Conservation (phyloP, 192 early-diverging fungal species). For the Coemansia sp. region DNA sequence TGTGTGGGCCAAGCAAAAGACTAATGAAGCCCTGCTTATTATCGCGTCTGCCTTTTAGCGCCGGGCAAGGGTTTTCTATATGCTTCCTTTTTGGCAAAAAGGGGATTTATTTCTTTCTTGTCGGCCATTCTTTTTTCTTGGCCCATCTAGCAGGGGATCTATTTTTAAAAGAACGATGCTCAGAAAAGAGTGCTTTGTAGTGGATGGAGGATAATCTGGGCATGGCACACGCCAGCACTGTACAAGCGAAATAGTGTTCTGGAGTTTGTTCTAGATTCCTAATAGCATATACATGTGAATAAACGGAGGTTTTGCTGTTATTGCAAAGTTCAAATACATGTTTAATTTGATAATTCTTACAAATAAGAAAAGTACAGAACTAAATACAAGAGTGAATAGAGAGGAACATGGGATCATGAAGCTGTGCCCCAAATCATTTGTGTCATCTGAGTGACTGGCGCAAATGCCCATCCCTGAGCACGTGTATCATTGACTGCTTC, state of each 20-base stretch:
- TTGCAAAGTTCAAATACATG: neutral
- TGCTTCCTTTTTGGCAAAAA: neutral
- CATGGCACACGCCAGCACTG: too few relatives aligned
- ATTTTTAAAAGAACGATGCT: too few relatives aligned
- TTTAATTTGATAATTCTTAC: neutral
- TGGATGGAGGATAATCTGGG: too few relatives aligned
- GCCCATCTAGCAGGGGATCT: neutral
- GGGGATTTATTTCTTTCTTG: neutral
- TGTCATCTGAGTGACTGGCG: neutral
- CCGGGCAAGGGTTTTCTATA: too few relatives aligned
- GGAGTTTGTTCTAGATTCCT: too few relatives aligned
- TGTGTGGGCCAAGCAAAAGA: neutral
- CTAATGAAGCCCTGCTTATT: neutral
- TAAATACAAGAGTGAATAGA: neutral
- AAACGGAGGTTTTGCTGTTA: too few relatives aligned
- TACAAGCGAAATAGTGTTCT: too few relatives aligned
- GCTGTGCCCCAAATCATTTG: neutral
- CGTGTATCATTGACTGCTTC: neutral
- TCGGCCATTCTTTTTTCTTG: neutral
- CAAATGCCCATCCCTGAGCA: neutral
- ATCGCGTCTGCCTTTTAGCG: neutral
- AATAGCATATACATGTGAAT: too few relatives aligned
- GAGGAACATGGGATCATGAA: neutral
- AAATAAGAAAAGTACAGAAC: neutral
- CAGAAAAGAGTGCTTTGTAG: too few relatives aligned